These are phyloP conservation scores for Beta corolliflora DNA, from an alignment of 179 eudicot genomes.

Conservation along the genomic window DNA sequence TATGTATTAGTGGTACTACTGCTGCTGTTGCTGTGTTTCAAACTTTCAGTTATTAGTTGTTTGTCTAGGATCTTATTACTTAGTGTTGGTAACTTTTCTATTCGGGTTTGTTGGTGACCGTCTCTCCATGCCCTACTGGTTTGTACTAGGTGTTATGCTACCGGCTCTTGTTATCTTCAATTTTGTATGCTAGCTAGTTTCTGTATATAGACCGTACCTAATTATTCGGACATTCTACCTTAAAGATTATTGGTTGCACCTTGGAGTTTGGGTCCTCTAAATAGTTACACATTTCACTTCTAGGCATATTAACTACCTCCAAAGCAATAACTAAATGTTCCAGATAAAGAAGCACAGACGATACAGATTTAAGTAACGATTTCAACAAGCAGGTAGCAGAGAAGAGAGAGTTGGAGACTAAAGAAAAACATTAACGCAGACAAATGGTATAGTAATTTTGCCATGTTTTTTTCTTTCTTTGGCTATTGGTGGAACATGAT, in stretches of 20 bases:
- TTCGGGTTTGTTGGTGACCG: too few relatives aligned
- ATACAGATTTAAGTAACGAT: background rate
- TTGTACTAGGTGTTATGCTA: background rate
- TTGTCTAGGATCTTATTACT: background rate
- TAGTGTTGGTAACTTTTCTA: background rate
- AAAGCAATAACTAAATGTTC: background rate
- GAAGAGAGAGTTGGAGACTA: background rate
- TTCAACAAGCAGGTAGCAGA: background rate
- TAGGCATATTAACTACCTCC: background rate
- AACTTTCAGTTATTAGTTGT: background rate
- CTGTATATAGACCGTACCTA: background rate
- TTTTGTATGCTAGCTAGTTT: background rate
- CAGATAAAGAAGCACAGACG: background rate
- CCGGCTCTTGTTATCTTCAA: background rate
- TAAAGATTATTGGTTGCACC: background rate
- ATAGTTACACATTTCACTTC: background rate
- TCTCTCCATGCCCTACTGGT: too few relatives aligned
- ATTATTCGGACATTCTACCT: background rate
- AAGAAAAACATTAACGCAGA: background rate
- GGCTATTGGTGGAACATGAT: background rate
- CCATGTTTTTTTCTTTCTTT: background rate
- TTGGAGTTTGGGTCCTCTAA: background rate
- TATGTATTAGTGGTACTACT: background rate
- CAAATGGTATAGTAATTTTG: background rate
- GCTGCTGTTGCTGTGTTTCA: background rate